Evolutionary conservation across 176 grass and related monocot genomes (phyloP).

Genomic region (Oropetium thomaeum): DNA sequence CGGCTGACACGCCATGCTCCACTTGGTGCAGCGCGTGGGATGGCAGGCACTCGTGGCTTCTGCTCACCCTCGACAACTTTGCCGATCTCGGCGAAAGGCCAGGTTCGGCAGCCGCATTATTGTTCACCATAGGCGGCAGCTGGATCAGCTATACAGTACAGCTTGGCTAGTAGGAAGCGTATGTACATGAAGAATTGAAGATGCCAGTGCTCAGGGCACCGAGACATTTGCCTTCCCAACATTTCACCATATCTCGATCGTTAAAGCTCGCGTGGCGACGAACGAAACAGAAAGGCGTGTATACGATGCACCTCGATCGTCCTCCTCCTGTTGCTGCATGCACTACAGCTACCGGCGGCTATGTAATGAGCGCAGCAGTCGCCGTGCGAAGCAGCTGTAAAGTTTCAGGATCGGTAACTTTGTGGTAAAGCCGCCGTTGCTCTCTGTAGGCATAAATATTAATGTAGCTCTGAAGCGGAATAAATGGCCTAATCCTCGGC

Average conservation of each 20-base stretch:
- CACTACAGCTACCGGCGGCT: not conserved
- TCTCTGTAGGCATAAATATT: too few species aligned
- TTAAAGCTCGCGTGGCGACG: not conserved
- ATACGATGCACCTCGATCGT: too few species aligned
- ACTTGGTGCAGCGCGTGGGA: not conserved
- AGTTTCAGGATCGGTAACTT: not conserved
- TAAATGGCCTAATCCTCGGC: constrained; percentile 12
- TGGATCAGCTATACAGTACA: not conserved
- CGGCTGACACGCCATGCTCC: constrained; percentile 5
- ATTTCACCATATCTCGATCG: too few species aligned
- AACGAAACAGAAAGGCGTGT: not conserved
- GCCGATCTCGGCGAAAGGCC: not conserved
- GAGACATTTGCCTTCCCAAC: not conserved
- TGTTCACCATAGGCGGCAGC: not conserved
- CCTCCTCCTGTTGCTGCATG: not conserved
- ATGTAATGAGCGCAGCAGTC: too few species aligned
- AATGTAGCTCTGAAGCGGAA: too few species aligned
- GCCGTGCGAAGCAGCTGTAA: not conserved
- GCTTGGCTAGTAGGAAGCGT: not conserved
- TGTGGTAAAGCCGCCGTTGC: too few species aligned
- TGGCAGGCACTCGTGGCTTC: not conserved
- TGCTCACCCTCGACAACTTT: not conserved
- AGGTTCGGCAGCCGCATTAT: constrained; percentile 31
- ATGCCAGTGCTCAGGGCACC: constrained; percentile 18
- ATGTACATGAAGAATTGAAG: too few species aligned